phyloP scores from a whole-genome alignment of 2,329 filamentous ascomycete species.

The Zymoseptoria ardabiliae region DNA sequence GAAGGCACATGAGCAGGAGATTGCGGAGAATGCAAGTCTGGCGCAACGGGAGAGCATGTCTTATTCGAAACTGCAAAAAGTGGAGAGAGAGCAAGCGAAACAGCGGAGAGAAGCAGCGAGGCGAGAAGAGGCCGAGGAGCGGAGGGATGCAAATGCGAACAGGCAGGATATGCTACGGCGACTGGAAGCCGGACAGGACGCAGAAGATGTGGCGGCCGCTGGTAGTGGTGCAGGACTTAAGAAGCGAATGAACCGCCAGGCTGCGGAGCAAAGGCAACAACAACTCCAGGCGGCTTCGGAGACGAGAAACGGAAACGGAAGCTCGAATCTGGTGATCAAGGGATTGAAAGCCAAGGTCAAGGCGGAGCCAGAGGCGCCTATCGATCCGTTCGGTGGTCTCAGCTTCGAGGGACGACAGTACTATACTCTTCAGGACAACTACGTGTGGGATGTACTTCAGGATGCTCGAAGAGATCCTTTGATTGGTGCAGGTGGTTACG shows the following conservation, averaged over 20 bases:
- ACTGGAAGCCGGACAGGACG: conserved; percentile 58
- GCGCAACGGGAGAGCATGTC: conserved; percentile 42
- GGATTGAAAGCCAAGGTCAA: conserved; percentile 63
- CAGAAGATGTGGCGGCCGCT: conserved; percentile 44
- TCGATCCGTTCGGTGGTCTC: conserved; percentile 81
- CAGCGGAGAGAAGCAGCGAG: conserved; percentile 56
- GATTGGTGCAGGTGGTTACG: conserved; percentile 74
- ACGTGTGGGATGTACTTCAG: conserved; percentile 69
- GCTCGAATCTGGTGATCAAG: conserved; percentile 56
- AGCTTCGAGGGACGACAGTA: conserved; percentile 57
- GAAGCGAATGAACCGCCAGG: conserved; percentile 59
- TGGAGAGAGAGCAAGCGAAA: conserved; percentile 60
- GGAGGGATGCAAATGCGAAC: conserved; percentile 54
- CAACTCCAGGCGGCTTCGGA: conserved; percentile 40
- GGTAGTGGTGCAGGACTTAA: conserved; percentile 58
- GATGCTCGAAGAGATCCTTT: conserved; percentile 56
- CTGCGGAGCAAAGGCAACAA: conserved; percentile 36
- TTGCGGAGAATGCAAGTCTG: conserved; percentile 42
- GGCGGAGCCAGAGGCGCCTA: conserved; percentile 62
- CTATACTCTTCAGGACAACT: conserved; percentile 61
- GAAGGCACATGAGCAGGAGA: conserved; percentile 59
- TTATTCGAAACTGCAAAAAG: conserved; percentile 42
- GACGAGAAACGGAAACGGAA: conserved; percentile 23
- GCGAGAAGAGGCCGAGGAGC: conserved; percentile 64
- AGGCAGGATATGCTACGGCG: conserved; percentile 63